Conservation (phyloP, 1,284 basidiomycete genomes). For the Leccinum pachyderme region DNA sequence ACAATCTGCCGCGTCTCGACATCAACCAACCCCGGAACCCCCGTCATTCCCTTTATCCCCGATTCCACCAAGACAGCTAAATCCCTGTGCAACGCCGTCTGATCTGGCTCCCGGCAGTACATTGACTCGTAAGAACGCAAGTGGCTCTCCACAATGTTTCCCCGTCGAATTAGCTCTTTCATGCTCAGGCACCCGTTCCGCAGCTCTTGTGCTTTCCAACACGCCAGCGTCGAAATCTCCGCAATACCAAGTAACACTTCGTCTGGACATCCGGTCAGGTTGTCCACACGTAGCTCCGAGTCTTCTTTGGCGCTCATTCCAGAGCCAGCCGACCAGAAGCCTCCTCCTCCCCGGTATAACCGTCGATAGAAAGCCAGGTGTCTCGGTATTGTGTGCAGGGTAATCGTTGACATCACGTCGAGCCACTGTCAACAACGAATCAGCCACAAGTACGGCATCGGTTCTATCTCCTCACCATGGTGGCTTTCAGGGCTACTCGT, state of each 20-base stretch:
- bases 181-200: slow-evolving; percentile 63
- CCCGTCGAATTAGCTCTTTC: slow-evolving; percentile 66
- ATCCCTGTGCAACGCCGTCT: slow-evolving; percentile 39
- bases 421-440: slow-evolving; percentile 53
- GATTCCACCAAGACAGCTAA: slow-evolving; percentile 33
- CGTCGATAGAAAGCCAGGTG: slow-evolving; percentile 65
- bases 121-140: slow-evolving; percentile 42
- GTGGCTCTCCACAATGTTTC: slow-evolving; percentile 62
- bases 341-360: slow-evolving; percentile 44
- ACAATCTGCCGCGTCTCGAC: slow-evolving; percentile 49
- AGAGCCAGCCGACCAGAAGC: slow-evolving; percentile 35
- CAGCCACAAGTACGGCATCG: slow-evolving; percentile 3
- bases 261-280: slow-evolving; percentile 71
- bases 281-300: slow-evolving; percentile 55
- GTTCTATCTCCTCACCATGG: slow-evolving; percentile 53
- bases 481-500: slow-evolving; percentile 63
- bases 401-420: slow-evolving; percentile 69
- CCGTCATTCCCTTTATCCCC: slow-evolving; percentile 24
- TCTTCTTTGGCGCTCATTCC: slow-evolving; percentile 30
- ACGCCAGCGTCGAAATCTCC: slow-evolving; percentile 68
- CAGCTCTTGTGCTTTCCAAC: slow-evolving; percentile 68
- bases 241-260: slow-evolving; percentile 72
- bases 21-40: slow-evolving; percentile 17
- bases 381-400: slow-evolving; percentile 58
- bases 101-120: slow-evolving; percentile 32